These are phyloP conservation scores for Phytophthora gonapodyides DNA, from an alignment of 352 stramenopile genomes.

Conservation along the genomic window DNA sequence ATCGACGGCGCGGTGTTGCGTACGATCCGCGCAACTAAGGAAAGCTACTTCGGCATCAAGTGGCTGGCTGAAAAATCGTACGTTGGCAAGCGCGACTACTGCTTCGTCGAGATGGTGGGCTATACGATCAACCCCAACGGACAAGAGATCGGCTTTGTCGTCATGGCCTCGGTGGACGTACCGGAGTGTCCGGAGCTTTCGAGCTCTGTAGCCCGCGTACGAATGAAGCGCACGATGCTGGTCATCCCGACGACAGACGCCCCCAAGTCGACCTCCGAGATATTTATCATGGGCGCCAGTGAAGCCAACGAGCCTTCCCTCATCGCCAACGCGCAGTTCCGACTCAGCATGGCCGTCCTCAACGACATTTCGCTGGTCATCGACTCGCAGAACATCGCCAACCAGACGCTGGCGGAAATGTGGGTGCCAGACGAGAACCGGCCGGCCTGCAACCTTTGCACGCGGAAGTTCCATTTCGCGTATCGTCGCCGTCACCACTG, in stretches of 20 bases:
- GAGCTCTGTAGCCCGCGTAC: conserved; percentile 42
- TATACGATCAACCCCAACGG: conserved; percentile 43
- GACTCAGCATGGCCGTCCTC: conserved; percentile 51
- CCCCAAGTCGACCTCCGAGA: conserved; percentile 39
- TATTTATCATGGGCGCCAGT: conserved; percentile 49
- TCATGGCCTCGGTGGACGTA: conserved; percentile 43
- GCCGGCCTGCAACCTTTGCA: conserved; percentile 36
- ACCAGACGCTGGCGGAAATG: conserved; percentile 36
- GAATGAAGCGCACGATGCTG: conserved; percentile 56
- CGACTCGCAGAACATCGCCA: conserved; percentile 54
- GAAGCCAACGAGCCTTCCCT: conserved; percentile 44
- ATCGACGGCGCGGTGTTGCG: conserved; percentile 49
- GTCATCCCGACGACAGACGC: conserved; percentile 34
- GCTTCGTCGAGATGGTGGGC: conserved; percentile 58
- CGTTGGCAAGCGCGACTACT: conserved; percentile 42
- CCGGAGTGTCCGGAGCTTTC: conserved; percentile 50
- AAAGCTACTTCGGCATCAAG: conserved; percentile 58
- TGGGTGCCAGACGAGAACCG: conserved; percentile 49
- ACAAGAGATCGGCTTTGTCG: conserved; percentile 49
- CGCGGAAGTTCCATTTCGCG: conserved; percentile 35
- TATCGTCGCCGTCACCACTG: conserved; percentile 54
- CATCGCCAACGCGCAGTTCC: conserved; percentile 43
- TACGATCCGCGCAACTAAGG: conserved; percentile 33
- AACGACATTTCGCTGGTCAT: conserved; percentile 64
- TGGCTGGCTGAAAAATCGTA: conserved; percentile 46